Evolutionary conservation across 495 filamentous ascomycete species (phyloP), one percentile per base, ranked within the genome.

Genomic region (Podospora pseudoanserina): DNA sequence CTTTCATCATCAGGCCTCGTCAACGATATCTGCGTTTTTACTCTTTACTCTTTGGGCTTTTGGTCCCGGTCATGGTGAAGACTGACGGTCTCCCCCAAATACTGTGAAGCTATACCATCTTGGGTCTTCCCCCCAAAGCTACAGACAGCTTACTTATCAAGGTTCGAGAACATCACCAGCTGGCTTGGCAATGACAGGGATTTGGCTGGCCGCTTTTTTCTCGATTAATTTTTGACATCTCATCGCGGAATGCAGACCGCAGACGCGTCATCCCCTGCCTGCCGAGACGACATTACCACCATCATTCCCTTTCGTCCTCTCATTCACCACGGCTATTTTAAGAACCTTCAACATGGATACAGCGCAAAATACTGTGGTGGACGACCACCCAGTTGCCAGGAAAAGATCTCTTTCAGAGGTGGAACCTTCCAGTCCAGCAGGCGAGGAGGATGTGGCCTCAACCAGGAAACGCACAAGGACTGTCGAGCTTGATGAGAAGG

Each of bases 181-280:
- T 32, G 30, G 39, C 59, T 61, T 63, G 60, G 60, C 60, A 63
- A 19, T 34, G 32, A 19, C 60, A 39, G 55, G 55, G 55, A 20
- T 58, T 58, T n/a, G 55, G 5, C n/a, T 0, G 1, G 4, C 18
- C 20, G 3, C 55, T 58, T 58, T 58, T 58, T 58, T 58, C 23
- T 49, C 39, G 39, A 49, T 49, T 16, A 5, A 20, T 19, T 15
- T 26, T 58, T 58, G 55, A n/a, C 55, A 58, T 58, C 55, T 0
- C 55, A n/a, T 58, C 55, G 55, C 55, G 23, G 30, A 32, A 32
- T 0, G 23, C 23, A 23, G 23, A 23, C 4, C 30, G 30, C 30
- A 26, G n/a, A 26, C 55, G 55, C n/a, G 55, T n/a, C 39, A 49
- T 13, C 39, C 55, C 55, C 55, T 58, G 55, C n/a, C 55, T 23